A percentile compares a stretch with the other conserved stretches of the same genome.
phyloP scores from a whole-genome alignment of 75 land plant species.

The Ceratopteris richardii region DNA sequence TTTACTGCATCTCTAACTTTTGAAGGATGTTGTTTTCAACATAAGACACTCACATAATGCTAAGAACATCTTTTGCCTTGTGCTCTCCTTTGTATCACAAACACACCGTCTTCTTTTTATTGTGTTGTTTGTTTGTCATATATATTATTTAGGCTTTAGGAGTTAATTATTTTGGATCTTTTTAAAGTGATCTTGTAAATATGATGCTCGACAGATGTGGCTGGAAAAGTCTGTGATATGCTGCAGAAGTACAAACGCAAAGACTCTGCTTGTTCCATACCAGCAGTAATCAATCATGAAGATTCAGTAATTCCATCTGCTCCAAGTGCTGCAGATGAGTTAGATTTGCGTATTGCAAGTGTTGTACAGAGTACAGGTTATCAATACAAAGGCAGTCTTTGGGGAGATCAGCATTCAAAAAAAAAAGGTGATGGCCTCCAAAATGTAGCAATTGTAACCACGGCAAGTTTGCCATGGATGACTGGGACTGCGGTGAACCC shows the following conservation, averaged over 20 bases:
- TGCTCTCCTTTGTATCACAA: too few species aligned
- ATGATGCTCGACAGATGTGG: conserved; percentile 76
- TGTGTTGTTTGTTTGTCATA: too few species aligned
- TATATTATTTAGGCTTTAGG: too few species aligned
- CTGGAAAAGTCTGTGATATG: conserved; percentile 73
- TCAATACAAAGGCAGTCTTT: conserved; percentile 61
- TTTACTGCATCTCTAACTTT: too few species aligned
- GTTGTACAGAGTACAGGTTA: conserved; percentile 93
- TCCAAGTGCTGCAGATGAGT: conserved; percentile 47
- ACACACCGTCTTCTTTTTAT: too few species aligned
- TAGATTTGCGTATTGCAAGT: conserved; percentile 84
- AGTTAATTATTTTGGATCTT: too few species aligned
- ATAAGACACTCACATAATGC: too few species aligned
- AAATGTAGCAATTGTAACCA: conserved; percentile 95
- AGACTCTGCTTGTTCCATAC: conserved; percentile 28
- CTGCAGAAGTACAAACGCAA: conserved; percentile 59
- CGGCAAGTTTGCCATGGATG: conserved; percentile 99
- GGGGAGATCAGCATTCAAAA: conserved; percentile 33
- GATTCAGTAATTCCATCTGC: conserved; percentile 15
- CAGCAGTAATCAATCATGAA: conserved; percentile 24
- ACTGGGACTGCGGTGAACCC: conserved; percentile 98
- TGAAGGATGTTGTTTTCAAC: too few species aligned
- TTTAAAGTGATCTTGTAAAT: too few species aligned
- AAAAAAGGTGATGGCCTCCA: conserved; percentile 33
- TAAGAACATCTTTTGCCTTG: too few species aligned